A percentile compares a stretch with the other conserved stretches of the same genome.
Evolutionary conservation across 2,329 filamentous ascomycete genomes (phyloP).

Genomic region (Botryosphaeria agaves): DNA sequence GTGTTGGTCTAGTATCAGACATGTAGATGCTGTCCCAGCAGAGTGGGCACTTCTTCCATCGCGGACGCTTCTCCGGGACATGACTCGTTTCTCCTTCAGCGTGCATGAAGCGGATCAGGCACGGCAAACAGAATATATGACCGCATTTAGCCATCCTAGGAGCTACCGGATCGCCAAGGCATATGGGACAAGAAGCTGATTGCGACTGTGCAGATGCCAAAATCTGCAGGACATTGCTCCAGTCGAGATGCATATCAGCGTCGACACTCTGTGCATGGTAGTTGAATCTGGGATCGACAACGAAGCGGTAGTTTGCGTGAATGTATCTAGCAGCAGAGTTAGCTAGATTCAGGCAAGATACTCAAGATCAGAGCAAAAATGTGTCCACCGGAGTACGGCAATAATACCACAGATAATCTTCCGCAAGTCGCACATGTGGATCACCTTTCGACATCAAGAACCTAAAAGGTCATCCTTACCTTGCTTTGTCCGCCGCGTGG

Average conservation of each 20-base stretch:
- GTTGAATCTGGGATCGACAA: constrained; percentile 66
- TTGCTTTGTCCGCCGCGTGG: constrained; percentile 78
- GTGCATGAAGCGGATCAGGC: constrained; percentile 90
- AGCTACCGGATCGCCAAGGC: constrained; percentile 78
- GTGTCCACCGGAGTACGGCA: too few relatives aligned
- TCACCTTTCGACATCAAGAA: too few relatives aligned
- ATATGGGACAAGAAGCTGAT: constrained; percentile 80
- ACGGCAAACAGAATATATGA: constrained; percentile 91
- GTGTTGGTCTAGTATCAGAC: constrained; percentile 75
- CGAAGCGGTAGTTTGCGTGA: constrained; percentile 94
- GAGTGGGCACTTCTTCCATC: constrained; percentile 92
- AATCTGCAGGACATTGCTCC: constrained; percentile 80
- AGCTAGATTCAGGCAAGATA: too few relatives aligned
- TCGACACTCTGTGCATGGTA: constrained; percentile 71
- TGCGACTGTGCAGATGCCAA: constrained; percentile 84
- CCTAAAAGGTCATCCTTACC: too few relatives aligned
- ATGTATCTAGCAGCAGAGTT: constrained; percentile 44
- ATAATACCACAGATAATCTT: too few relatives aligned
- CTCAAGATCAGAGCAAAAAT: too few relatives aligned
- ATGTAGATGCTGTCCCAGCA: constrained; percentile 89
- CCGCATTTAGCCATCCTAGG: constrained; percentile 95
- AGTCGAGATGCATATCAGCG: constrained; percentile 78
- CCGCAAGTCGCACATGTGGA: too few relatives aligned
- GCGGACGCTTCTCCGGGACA: constrained; percentile 46
- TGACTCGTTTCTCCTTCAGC: constrained; percentile 49